Base-by-base conservation (phyloP, 2,329 filamentous ascomycete genomes). In the Ceratocystis huliohia region DNA sequence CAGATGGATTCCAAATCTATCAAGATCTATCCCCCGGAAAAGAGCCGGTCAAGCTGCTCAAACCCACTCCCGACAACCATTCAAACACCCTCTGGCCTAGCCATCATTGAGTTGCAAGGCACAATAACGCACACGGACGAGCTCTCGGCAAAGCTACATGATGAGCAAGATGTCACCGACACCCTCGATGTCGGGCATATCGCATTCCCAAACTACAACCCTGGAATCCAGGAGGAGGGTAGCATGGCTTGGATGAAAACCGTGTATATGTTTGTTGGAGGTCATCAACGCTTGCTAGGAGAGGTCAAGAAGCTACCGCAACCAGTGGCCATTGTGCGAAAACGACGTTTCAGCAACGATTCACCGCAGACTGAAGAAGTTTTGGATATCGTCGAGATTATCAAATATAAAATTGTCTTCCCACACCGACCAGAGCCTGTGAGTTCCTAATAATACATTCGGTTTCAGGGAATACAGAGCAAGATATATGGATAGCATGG, bases 91-190 rank as follows among this genome's bases (percentile, higher is more conserved):
- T 86, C 88, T 0, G 94, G 94, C 63, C 83, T 96, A 50, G 93
- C 93, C 20, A 81, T 99, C 59, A 80, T 99, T 67, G 94, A 97
- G 77, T 84, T 99, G 15, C 94, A 99, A 79, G 94, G 92, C 69
- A 90, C 85, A 15, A 87, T 99, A 76, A 93, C 95, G 75, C 61
- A 68, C 22, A 68, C 67, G 22, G 53, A 68, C 44, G 64, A 66
- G 61, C 79, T 91, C 0, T 86, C 90, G 6, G 69, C 76, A 1
- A 72, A 75, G 28, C 66, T 64, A 22, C 15, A 44, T 20, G 67
- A 67, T 5, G 68, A 69, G 33, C 63, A 22, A 33, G 68, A 68
- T 22, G 67, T 48, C 7, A 66, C 57, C 6, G 33, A 59, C 3
- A 65, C 68, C 64, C 83, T 84, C 1, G 76, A 79, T 30, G 80